phyloP scores from a whole-genome alignment of 192 early-diverging fungal species.

The Coemansia sp. region DNA sequence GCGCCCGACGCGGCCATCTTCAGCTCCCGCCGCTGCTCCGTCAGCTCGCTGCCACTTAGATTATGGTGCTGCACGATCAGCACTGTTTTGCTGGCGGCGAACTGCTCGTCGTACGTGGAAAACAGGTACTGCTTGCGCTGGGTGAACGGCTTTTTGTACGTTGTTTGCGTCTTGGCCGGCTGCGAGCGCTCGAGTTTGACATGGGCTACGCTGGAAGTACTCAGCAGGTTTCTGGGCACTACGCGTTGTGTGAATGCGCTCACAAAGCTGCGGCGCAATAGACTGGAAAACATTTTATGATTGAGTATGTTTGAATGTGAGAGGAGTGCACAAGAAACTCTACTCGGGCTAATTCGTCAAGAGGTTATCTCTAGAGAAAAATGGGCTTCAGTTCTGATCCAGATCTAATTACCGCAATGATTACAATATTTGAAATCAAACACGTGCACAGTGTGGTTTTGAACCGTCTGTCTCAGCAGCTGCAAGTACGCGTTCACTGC shows the following conservation, averaged over 20 bases:
- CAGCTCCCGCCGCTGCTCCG: conserved; percentile 23
- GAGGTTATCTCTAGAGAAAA: neutral
- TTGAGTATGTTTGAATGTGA: neutral
- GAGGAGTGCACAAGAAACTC: neutral
- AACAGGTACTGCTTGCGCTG: conserved; percentile 52
- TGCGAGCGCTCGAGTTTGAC: conserved; percentile 29
- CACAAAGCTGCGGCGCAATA: neutral
- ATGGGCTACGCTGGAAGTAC: neutral
- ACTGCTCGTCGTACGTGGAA: conserved; percentile 39
- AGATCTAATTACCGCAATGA: neutral
- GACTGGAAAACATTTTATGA: neutral
- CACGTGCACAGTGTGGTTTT: no score
- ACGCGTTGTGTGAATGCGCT: neutral
- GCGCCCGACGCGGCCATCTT: conserved; percentile 31
- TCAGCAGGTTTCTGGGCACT: neutral
- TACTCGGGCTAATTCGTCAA: no score
- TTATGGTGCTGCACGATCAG: conserved; percentile 50
- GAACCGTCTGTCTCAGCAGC: no score
- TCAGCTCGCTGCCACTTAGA: conserved; percentile 35
- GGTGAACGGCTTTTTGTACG: conserved; percentile 52
- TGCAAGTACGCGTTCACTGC: no score
- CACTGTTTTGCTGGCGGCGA: conserved; percentile 20
- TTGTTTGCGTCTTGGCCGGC: conserved; percentile 40
- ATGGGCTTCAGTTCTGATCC: no score
- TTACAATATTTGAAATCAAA: conserved; percentile 1